Base-by-base conservation (phyloP, 2,329 filamentous ascomycete genomes). In the Epichloe sibirici region DNA sequence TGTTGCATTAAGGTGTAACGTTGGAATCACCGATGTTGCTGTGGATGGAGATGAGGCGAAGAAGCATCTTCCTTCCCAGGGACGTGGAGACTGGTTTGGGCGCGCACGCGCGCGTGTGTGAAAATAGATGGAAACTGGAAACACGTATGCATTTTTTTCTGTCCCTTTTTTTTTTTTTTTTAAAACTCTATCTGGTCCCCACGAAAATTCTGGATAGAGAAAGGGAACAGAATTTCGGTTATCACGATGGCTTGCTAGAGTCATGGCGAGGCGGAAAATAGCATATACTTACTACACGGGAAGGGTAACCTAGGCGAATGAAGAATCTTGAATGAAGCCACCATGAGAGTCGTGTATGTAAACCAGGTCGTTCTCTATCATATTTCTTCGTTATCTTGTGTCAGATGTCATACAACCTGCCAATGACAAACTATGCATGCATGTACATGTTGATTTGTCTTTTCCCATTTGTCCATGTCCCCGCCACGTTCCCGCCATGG, bases 1-100 rank as follows among this genome's bases (percentile, higher is more conserved):
- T 51, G 50, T 56, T 58, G 51, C 51, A 48, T 57, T 31, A 15
- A 49, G 28, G 23, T 42, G 42, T 43, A 45, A 39, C 17, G 49
- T 21, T 21, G 37, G 45, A 43, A 42, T 49, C 52, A 8, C 37
- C 37, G 48, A 51, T 48, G 48, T 40, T 43, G 47, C 54, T 52
- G 15, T n/a, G 28, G 13, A 13, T 5, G n/a, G 34, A 35, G 31
- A 35, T 7, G 17, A n/a, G 13, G 15, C 5, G 28, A 31, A 9
- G 28, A 31, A 9, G 31, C 31, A 31, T 31, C 31, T 31, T 11
- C 31, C 31, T 11, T 11, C 31, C 31, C 1, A 31, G 31, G 31
- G 3, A 31, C 31, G 9, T 11, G 8, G 31, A 31, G 31, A 31
- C 31, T 31, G 31, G 31, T 31, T 31, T 31, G 31, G 28, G 28